These are phyloP conservation scores for Aspergillus cristatus DNA, from an alignment of 495 filamentous ascomycete genomes.

Conservation along the genomic window DNA sequence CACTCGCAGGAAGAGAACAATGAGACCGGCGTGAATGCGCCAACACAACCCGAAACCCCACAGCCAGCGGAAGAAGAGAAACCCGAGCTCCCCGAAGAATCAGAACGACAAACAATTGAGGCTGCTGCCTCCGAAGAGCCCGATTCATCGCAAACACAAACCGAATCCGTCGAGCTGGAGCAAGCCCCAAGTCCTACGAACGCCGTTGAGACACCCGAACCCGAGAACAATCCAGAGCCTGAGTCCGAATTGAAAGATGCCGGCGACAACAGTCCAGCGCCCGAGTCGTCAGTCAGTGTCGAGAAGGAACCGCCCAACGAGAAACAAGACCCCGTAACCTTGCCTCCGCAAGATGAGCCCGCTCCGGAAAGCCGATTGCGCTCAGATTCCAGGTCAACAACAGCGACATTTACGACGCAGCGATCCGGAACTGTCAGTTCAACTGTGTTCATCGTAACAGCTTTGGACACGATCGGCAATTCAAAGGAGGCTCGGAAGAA, in stretches of 20 bases:
- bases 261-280: neutral
- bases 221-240: neutral
- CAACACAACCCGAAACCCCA: slow-evolving; percentile 13
- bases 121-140: slow-evolving; percentile 14
- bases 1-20: slow-evolving; percentile 24
- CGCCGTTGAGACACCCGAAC: slow-evolving; percentile 14
- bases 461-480: slow-evolving; percentile 79
- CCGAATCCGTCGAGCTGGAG: slow-evolving; percentile 13
- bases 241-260: slow-evolving; percentile 9
- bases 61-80: slow-evolving; percentile 23
- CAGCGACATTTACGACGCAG: slow-evolving; percentile 41
- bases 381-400: slow-evolving; percentile 53
- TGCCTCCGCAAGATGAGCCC: slow-evolving; percentile 18
- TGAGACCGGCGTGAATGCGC: slow-evolving; percentile 24
- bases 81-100: slow-evolving; percentile 18
- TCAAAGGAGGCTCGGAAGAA: slow-evolving; percentile 79
- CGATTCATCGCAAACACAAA: slow-evolving; percentile 5
- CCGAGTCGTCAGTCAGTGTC: slow-evolving; percentile 3
- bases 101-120: slow-evolving; percentile 21
- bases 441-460: slow-evolving; percentile 86
- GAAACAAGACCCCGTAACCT: slow-evolving; percentile 2
- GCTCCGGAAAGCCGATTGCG: slow-evolving; percentile 28
- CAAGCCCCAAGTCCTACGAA: slow-evolving; percentile 12
- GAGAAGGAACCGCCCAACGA: slow-evolving; percentile 8
- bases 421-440: slow-evolving; percentile 67